Evolutionary conservation across 169 alveolate genomes (phyloP), one percentile per base, ranked within the genome.

Genomic region (Babesia bigemina): DNA sequence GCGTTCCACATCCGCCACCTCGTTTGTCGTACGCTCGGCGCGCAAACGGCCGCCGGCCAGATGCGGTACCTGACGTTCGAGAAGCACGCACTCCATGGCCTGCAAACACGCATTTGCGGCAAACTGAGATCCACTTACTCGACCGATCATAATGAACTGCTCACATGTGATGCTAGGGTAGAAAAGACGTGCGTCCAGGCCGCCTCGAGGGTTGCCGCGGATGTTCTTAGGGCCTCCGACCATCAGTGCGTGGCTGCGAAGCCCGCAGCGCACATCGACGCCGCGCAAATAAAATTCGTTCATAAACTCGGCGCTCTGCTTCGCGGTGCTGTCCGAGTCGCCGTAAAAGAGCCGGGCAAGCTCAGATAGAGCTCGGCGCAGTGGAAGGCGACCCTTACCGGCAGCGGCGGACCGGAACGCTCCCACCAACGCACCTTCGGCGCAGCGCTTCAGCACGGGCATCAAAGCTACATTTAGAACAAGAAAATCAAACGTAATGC

Each of bases 191-290:
- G 90, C 62, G 58, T 83, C 76, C 52, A 83, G 29, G 36, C 62
- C 58, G 45, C 90, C 86, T 13, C 82, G 49, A 4, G 90, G 90
- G 60, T 83, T 83, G 33, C 90, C 90, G 13, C 86, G 28, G 36
- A 83, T 22, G 57, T 55, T 49, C 76, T 75, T 83, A 4, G 90
- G 86, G n/a, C 90, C 90, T n/a, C 90, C 86, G 8, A 63, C 82
- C 86, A 83, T 74, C 56, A 83, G 58, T 26, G 57, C 84, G n/a
- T 83, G 90, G 28, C 76, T 50, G n/a, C 83, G 62, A 9, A 75
- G 16, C 42, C 90, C 90, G 81, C 66, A 63, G 17, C 74, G 69
- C 69, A 44, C 60, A 49, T 83, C 90, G 39, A 83, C 61, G 29
- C 76, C 72, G n/a, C 86, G 58, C 36, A 78, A 16, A 47, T 83